phyloP scores from a whole-genome alignment of 805 yeast species.

The Metschnikowia amazonensis region DNA sequence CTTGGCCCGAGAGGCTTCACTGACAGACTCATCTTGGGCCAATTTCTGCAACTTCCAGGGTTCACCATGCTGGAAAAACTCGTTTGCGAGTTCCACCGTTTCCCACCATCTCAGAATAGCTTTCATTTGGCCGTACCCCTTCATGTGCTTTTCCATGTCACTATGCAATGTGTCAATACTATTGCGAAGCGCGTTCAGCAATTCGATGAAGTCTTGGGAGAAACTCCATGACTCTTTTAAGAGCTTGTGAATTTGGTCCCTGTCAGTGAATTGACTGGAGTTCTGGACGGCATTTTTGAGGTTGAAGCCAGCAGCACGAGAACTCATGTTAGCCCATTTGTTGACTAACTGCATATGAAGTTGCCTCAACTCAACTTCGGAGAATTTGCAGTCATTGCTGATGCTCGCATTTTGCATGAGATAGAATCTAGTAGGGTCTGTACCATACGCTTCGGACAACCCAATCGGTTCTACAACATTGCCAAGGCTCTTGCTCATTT shows the following conservation, averaged over 20 bases:
- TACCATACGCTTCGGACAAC: conserved; percentile 59
- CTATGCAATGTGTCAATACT: conserved; percentile 11
- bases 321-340: conserved; percentile 76
- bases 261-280: conserved; percentile 6
- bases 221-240: background rate
- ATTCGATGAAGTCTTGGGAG: background rate
- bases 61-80: conserved; percentile 59
- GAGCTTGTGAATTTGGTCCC: background rate
- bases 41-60: conserved; percentile 64
- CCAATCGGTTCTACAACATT: conserved; percentile 89
- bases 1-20: conserved; percentile 13
- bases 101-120: conserved; percentile 61
- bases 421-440: conserved; percentile 72
- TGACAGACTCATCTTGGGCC: conserved; percentile 17
- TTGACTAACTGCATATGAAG: conserved; percentile 68
- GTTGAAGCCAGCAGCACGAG: conserved; percentile 72
- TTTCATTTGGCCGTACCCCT: conserved; percentile 47
- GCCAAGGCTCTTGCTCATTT: conserved; percentile 91
- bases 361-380: conserved; percentile 49
- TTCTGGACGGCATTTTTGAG: conserved; percentile 43
- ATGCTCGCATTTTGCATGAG: conserved; percentile 72
- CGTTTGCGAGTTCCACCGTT: conserved; percentile 56
- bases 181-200: conserved; percentile 7
- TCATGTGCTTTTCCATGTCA: conserved; percentile 43
- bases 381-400: conserved; percentile 75